Evolutionary conservation across 1,139 yeast species (phyloP), one percentile per base, ranked within the genome.

Genomic region (Debaryomyces coudertii): DNA sequence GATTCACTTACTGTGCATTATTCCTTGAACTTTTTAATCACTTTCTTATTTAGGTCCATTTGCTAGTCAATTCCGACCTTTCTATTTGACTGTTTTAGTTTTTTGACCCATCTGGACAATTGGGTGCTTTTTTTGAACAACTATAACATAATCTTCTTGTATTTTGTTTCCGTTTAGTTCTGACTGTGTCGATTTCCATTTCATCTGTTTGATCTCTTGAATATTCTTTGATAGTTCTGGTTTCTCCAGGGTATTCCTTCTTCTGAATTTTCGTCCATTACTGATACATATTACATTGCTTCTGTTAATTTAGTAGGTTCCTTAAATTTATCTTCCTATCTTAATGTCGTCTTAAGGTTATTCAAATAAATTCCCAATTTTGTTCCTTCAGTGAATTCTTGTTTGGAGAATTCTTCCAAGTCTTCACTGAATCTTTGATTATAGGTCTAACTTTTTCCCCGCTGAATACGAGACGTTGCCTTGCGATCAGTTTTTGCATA

Each of bases 41-140:
- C 2, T 3, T 20, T 34, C 9, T 34, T 34, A 3, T 18, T 34
- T 25, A 34, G 37, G 15, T 34, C 37, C 20, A 3, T 34, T 8
- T 15, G 24, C 37, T 8, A 11, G 25, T 20, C 37, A 34, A 34
- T 18, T 34, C 37, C 37, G 37, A 34, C 37, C 27, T 8, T 24
- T 20, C 15, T 34, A 34, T 34, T 34, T 34, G 37, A 34, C 37
- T 34, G 37, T 25, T 34, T 34, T 25, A 34, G 27, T 34, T 34
- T 34, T 34, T 34, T 34, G 27, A 7, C 27, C 12, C 20, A 34
- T 34, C 11, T 2, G 37, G 15, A 34, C 37, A 34, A 8, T 12
- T 34, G 16, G 25, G 7, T 34, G 37, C 37, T 30, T 30, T 20
- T 15, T 30, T 30, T 6, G 8, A 9, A 30, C 34, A 31, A 16